Evolutionary conservation across 192 early-diverging fungal genomes (phyloP).

Genomic region (Oehlia diaphana): DNA sequence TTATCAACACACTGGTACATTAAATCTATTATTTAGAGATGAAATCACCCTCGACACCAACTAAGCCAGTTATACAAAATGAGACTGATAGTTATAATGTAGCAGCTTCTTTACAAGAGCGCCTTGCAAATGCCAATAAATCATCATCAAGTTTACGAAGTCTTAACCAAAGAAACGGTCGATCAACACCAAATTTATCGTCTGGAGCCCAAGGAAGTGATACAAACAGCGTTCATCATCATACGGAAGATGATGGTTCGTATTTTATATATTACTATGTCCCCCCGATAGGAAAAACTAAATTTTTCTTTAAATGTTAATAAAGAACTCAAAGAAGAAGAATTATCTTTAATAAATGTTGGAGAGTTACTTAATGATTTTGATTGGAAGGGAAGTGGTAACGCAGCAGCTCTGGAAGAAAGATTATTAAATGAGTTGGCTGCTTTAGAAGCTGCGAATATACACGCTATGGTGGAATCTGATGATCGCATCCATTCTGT

Average conservation of each 20-base stretch:
- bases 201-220: neutral
- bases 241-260: constrained; percentile 23
- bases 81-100: constrained; percentile 1
- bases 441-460: constrained; percentile 88
- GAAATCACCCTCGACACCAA: constrained; percentile 32
- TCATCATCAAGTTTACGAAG: constrained; percentile 10
- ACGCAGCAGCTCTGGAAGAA: constrained; percentile 84
- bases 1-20: neutral
- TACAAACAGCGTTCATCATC: constrained; percentile 21
- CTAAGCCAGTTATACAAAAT: neutral
- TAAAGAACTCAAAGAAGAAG: constrained; percentile 42
- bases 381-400: constrained; percentile 85
- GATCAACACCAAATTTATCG: constrained; percentile 15
- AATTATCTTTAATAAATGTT: constrained; percentile 71
- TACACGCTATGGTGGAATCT: constrained; percentile 91
- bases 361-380: constrained; percentile 82
- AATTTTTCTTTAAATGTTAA: constrained; percentile 21
- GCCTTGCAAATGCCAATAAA: constrained; percentile 6
- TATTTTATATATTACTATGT: neutral
- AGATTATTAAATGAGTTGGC: constrained; percentile 82
- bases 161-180: constrained; percentile 1
- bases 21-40: constrained; percentile 17
- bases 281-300: neutral
- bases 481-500: constrained; percentile 83
- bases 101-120: constrained; percentile 7